phyloP scores from a whole-genome alignment of 2,329 filamentous ascomycete species.

The Dactylonectria estremocensis region DNA sequence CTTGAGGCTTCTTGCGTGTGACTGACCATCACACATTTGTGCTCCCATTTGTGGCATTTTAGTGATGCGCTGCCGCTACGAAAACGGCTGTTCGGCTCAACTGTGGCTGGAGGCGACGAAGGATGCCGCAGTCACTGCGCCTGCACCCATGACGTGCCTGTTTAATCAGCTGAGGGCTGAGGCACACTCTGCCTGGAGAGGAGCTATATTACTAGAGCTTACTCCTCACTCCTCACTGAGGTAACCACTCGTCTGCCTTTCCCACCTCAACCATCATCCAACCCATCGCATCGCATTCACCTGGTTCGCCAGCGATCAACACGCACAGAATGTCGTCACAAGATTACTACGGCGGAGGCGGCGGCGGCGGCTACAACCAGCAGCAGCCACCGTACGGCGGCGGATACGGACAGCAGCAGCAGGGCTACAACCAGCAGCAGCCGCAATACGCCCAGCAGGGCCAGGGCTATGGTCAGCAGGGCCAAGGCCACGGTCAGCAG shows the following conservation, averaged over 20 bases:
- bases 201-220: conserved; percentile 28
- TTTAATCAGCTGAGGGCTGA: conserved; percentile 46
- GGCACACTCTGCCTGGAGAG: conserved; percentile 33
- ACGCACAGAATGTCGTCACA: conserved; percentile 53
- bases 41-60: not conserved
- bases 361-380: conserved; percentile 39
- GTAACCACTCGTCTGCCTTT: not conserved
- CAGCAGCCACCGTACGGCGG: conserved; percentile 45
- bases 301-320: not conserved
- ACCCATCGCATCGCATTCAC: not conserved
- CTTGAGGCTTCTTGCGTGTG: not conserved
- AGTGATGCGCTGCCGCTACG: not conserved
- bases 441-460: conserved; percentile 42
- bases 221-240: conserved; percentile 2
- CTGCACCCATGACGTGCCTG: conserved; percentile 34
- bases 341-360: conserved; percentile 56
- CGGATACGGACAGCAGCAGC: conserved; percentile 38
- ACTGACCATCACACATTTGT: not conserved
- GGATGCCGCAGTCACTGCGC: conserved; percentile 40
- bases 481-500: conserved; percentile 42
- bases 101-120: conserved; percentile 27
- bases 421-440: conserved; percentile 44
- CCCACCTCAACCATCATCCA: conserved; percentile 20
- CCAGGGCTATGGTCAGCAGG: conserved; percentile 35
- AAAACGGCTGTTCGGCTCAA: conserved; percentile 15